Base-by-base conservation (phyloP, 306 rosid species). In the Quercus glauca region DNA sequence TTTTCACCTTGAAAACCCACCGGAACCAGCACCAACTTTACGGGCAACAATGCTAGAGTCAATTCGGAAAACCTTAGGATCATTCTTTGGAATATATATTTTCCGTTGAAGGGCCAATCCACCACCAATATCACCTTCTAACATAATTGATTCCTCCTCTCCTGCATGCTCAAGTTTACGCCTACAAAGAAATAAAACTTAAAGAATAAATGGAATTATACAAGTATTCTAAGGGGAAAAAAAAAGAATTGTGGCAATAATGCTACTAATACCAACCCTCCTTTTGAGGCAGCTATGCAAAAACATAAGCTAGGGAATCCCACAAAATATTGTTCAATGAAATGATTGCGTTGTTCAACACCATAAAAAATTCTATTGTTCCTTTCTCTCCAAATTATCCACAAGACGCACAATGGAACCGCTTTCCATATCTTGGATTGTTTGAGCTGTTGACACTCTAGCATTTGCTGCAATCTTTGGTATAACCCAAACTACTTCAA, bases 21-120 rank as follows among this genome's bases (percentile, higher is more conserved):
- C 97, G 52, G 98, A 92, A 81, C 98, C 98, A 88, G 98, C 94
- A 74, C 98, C 98, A 41, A 94, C 93, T 6, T 79, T 91, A 76
- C 53, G 83, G 49, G 98, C 97, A 21, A 92, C 63, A 82, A 94
- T 91, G 87, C 89, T 87, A 67, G 97, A 94, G 83, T 91, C 86
- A 61, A 94, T 88, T 65, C 77, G 83, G 79, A 92, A 78, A 80
- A 78, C 78, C 69, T 86, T 72, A 15, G 86, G 58, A 23, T 82
- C 78, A 29, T 88, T 81, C 76, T 87, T 92, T 60, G 93, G 89
- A 82, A 92, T 75, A 80, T 41, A 52, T 71, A 94, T 87, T 13
- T 88, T 71, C 52, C 98, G 91, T 79, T 70, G 86, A 77, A 94
- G 87, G 86, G 79, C 89, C 87, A 94, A 78, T 79, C 97, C 98